Base-by-base conservation (phyloP, 2,329 filamentous ascomycete species). In the Hypoxylon sp. region DNA sequence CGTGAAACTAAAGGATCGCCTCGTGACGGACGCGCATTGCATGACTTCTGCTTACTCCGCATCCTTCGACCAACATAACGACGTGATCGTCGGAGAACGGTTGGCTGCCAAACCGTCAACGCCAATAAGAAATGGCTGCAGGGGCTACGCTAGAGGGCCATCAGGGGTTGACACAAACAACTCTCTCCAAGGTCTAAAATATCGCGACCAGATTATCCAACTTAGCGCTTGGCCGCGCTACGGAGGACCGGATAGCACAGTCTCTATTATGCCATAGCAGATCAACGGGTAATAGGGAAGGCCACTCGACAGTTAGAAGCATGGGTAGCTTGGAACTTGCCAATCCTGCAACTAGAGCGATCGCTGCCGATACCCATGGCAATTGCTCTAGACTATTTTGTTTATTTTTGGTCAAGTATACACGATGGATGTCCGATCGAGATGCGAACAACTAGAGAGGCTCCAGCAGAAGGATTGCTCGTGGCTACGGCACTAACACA, bases 1-100 rank as follows among this genome's bases (percentile, higher is more conserved):
- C 69, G 69, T 71, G 69, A 71, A 69, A 60, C 51, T 39, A 37
- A 67, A 71, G 69, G 69, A 69, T 71, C 44, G 56, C 63, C 69
- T 67, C 68, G 68, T 71, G 69, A 67, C 58, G 63, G 69, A 51
- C 60, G 66, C 60, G 62, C 62, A 62, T 70, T 68, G 65, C 68
- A 70, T 68, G 58, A 68, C 62, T 67, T 63, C 54, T 62, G 69
- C 69, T 71, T 71, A 71, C 69, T 71, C 69, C 47, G 61, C 60
- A 62, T 66, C 66, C 60, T 69, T 62, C 47, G 47, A 39, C 63
- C 42, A 62, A 3, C 59, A 47, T 35, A 52, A 39, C 54, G 21
- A 61, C 46, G 17, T 62, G 35, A 67, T 67, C 52, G 52, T 64
- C 54, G 53, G 29, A 11, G 6, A 62, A 52, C 29, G 53, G 50